Conservation (phyloP, 1,284 basidiomycete genomes). For the Xerocomus nothofagi region DNA sequence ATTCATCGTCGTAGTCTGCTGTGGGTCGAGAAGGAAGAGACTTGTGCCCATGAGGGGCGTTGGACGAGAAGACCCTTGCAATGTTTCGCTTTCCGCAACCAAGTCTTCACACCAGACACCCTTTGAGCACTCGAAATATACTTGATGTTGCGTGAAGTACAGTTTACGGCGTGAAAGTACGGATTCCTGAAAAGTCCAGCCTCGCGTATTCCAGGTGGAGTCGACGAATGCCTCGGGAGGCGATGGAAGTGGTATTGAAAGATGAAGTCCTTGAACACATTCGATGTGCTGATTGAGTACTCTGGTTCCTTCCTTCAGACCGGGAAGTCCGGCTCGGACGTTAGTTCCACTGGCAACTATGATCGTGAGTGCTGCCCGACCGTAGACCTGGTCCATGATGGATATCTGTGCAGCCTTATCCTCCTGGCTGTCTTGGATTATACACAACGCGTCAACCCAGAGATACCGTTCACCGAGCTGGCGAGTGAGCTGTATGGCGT, state of each 20-base stretch:
- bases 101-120: constrained; percentile 26
- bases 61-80: constrained; percentile 4
- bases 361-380: constrained; percentile 7
- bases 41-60: neutral
- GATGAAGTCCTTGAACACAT: constrained; percentile 20
- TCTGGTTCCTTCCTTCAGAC: constrained; percentile 9
- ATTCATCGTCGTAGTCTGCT: neutral
- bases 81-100: constrained; percentile 12
- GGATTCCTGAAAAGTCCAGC: constrained; percentile 28
- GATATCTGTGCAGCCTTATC: constrained; percentile 7
- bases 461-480: constrained; percentile 13
- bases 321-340: constrained; percentile 11
- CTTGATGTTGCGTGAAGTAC: constrained; percentile 20
- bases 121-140: constrained; percentile 21
- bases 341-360: constrained; percentile 7
- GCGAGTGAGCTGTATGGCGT: constrained; percentile 9
- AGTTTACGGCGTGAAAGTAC: constrained; percentile 24
- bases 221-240: constrained; percentile 5
- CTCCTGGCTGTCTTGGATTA: constrained; percentile 15
- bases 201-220: constrained; percentile 21
- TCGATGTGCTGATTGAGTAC: constrained; percentile 9
- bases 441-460: constrained; percentile 13
- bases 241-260: constrained; percentile 19
- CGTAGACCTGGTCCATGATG: constrained; percentile 12
- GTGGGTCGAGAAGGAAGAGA: neutral